Percentiles rank a stretch among this genome's conserved stretches.
Evolutionary conservation across 805 yeast genomes (phyloP).

Genomic region (Gaillardinia entomophila): DNA sequence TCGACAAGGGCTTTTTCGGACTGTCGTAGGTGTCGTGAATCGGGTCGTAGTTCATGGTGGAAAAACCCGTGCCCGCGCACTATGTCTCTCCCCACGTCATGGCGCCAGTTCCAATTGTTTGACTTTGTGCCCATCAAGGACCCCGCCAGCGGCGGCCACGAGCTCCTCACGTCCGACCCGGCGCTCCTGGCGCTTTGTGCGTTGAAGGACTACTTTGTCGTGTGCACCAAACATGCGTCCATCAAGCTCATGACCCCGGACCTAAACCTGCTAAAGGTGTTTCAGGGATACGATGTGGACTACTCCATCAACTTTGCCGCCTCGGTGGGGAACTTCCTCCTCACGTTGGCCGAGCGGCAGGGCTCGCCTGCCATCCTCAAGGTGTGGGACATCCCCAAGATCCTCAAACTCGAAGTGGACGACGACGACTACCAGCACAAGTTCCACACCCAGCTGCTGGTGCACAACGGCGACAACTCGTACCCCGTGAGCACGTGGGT

Average conservation of each 20-base stretch:
- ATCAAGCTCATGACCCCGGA: constrained; percentile 53
- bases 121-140: constrained; percentile 80
- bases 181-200: constrained; percentile 60
- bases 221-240: constrained; percentile 49
- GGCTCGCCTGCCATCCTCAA: constrained; percentile 65
- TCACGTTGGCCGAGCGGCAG: constrained; percentile 70
- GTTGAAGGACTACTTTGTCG: constrained; percentile 48
- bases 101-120: constrained; percentile 86
- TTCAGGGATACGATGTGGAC: constrained; percentile 60
- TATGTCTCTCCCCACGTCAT: constrained; percentile 23
- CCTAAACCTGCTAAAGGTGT: constrained; percentile 43
- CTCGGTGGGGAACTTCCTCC: constrained; percentile 44
- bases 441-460: constrained; percentile 56
- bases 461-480: constrained; percentile 69
- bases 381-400: constrained; percentile 64
- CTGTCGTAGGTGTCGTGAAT: constrained; percentile 30
- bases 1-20: neutral
- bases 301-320: constrained; percentile 57
- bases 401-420: constrained; percentile 25
- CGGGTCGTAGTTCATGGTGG: constrained; percentile 37
- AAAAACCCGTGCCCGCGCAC: constrained; percentile 1
- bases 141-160: constrained; percentile 59
- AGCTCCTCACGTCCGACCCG: constrained; percentile 76
- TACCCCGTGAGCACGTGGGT: constrained; percentile 71
- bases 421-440: constrained; percentile 21